Evolutionary conservation across 2,329 filamentous ascomycete genomes (phyloP), one percentile per base, ranked within the genome.

Genomic region (Alternaria hordeiaustralica): DNA sequence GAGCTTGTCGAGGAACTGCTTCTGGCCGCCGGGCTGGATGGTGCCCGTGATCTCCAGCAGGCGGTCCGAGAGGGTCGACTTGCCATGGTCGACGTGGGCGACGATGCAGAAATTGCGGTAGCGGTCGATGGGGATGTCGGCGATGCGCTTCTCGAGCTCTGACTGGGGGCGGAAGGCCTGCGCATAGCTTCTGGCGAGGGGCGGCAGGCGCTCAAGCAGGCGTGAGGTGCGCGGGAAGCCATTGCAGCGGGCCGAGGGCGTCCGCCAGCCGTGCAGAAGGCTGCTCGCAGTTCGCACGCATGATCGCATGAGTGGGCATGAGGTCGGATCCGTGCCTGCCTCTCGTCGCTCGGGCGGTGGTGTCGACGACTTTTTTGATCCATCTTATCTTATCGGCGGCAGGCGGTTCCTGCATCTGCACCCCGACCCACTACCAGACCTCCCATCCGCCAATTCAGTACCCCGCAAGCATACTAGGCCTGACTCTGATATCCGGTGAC

Each of bases 101-200:
- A 99, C 95, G 75, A 99, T 98, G 82, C 96, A 99, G 80, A 99
- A 99, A 81, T 99, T 99, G 67, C 96, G 91, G 75, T 87, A 95
- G 20, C 92, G 88, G 61, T 91, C 88, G 73, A 94, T 90, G 3
- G 92, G 92, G 58, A 95, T 94, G 6, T 87, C 88, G 15, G 89
- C 84, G 64, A 95, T 94, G 68, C 89, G 84, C 61, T 83, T 82
- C 77, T 91, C 89, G 21, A 91, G 83, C 23, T 86, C 84, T n/a
- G 84, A 77, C 63, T 79, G 79, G 18, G 79, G 67, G 64, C 80
- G 81, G 66, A 75, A 73, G 10, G 78, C 74, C 57, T 78, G 74
- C 30, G 82, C 82, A 65, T 76, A 76, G 54, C 67, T 70, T 36
- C 69, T 61, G 61, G 72, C 50, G 56, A 76, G 64, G 28, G 67